Evolutionary conservation across 768 basidiomycete genomes (phyloP).

Genomic region (Lactarius trivialis): DNA sequence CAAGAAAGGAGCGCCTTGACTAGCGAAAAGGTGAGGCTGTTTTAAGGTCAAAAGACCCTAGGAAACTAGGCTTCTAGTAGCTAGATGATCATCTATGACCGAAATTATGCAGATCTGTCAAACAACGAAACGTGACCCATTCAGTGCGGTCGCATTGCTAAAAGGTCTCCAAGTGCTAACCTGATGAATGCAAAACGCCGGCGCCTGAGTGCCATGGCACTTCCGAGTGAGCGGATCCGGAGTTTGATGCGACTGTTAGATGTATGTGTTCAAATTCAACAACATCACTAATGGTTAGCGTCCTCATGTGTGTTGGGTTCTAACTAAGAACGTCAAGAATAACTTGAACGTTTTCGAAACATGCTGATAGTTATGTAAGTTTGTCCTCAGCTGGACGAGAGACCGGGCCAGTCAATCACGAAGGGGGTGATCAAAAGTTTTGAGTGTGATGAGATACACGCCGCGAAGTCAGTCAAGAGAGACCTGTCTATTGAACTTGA

Average conservation of each 20-base stretch:
- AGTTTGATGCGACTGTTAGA: not conserved
- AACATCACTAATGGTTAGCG: not conserved
- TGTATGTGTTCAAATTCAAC: not conserved
- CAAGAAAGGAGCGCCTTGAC: no score
- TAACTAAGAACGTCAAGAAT: no score
- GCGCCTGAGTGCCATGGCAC: not conserved
- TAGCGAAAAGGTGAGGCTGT: no score
- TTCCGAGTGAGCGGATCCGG: not conserved
- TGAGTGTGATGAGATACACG: no score
- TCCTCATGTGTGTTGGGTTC: not conserved
- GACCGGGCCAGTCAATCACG: no score
- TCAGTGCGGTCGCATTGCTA: not conserved
- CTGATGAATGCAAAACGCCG: not conserved
- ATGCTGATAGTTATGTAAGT: not conserved
- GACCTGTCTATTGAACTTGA: no score
- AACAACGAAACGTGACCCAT: not conserved
- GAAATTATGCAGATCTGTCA: not conserved
- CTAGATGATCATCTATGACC: not conserved
- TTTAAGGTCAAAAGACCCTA: not conserved
- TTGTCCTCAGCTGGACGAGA: no score
- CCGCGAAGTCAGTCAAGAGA: no score
- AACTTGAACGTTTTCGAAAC: not conserved
- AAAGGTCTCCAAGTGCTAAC: not conserved
- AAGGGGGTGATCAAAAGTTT: no score
- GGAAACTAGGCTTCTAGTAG: no score